Percentiles rank a stretch among this genome's conserved stretches.
These are phyloP conservation scores for Rhodomyrtus tomentosa DNA, from an alignment of 345 rosid genomes.

Conservation along the genomic window DNA sequence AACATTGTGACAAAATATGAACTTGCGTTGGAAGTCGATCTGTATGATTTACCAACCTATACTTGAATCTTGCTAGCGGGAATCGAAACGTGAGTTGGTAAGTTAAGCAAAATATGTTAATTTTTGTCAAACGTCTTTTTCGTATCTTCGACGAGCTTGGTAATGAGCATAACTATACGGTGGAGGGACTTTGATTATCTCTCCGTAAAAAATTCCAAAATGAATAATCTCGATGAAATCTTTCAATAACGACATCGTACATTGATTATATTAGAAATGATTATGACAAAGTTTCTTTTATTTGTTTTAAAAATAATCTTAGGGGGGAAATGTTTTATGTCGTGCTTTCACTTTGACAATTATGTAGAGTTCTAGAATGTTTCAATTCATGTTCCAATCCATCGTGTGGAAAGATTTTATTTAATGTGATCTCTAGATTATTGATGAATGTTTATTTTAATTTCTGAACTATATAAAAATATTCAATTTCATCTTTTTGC, in stretches of 20 bases:
- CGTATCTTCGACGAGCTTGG: not conserved
- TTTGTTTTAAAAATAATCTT: not conserved
- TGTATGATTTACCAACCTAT: not conserved
- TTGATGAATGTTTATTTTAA: no score
- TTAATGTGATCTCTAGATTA: no score
- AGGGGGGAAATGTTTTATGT: not conserved
- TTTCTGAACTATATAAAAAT: no score
- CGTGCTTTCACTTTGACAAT: not conserved
- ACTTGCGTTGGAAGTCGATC: not conserved
- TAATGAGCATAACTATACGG: no score
- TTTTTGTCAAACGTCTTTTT: not conserved
- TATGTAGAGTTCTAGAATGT: not conserved
- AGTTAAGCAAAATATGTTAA: not conserved
- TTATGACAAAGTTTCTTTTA: not conserved
- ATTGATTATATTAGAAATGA: not conserved
- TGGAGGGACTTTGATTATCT: not conserved
- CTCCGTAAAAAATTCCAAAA: not conserved
- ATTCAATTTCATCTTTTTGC: no score
- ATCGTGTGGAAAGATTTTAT: not conserved
- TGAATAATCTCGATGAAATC: not conserved
- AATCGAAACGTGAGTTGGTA: not conserved
- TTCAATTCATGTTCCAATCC: not conserved
- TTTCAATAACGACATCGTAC: not conserved
- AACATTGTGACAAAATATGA: not conserved
- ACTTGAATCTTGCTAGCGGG: not conserved